Evolutionary conservation across 352 stramenopile genomes (phyloP).

Genomic region (Phytopythium kandeliae): DNA sequence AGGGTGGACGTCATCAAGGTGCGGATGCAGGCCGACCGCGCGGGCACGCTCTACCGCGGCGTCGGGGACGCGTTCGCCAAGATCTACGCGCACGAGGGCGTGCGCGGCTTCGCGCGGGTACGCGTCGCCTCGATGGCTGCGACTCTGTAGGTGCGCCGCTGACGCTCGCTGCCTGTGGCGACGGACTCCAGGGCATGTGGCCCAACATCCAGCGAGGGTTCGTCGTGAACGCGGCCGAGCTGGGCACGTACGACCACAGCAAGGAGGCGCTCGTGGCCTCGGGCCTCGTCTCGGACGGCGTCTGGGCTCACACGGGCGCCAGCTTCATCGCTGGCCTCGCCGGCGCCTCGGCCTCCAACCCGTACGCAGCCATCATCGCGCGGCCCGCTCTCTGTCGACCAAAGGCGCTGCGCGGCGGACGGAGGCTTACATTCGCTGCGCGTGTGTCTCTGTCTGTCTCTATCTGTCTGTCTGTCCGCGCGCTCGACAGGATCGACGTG

Average conservation of each 20-base stretch:
- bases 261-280: conserved; percentile 71
- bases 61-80: conserved; percentile 59
- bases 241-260: conserved; percentile 85
- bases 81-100: conserved; percentile 71
- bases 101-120: conserved; percentile 62
- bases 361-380: too few relatives aligned
- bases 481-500: conserved; percentile 56
- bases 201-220: conserved; percentile 85
- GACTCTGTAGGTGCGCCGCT: too few relatives aligned
- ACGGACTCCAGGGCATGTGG: conserved; percentile 73
- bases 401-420: too few relatives aligned
- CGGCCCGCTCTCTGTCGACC: too few relatives aligned
- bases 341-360: conserved; percentile 64
- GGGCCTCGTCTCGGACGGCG: conserved; percentile 48
- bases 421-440: too few relatives aligned
- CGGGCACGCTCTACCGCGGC: conserved; percentile 61
- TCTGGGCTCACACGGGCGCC: conserved; percentile 65
- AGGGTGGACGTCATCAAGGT: conserved; percentile 89
- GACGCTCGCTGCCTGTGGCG: too few relatives aligned
- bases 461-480: too few relatives aligned
- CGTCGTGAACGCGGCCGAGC: conserved; percentile 81
- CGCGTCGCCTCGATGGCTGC: too few relatives aligned
- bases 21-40: conserved; percentile 76
- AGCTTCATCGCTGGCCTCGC: conserved; percentile 77
- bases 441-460: too few relatives aligned